A percentile compares a stretch with the other conserved stretches of the same genome.
These are phyloP conservation scores for Crithidia bombi DNA, from an alignment of 208 protist genomes.

Conservation along the genomic window DNA sequence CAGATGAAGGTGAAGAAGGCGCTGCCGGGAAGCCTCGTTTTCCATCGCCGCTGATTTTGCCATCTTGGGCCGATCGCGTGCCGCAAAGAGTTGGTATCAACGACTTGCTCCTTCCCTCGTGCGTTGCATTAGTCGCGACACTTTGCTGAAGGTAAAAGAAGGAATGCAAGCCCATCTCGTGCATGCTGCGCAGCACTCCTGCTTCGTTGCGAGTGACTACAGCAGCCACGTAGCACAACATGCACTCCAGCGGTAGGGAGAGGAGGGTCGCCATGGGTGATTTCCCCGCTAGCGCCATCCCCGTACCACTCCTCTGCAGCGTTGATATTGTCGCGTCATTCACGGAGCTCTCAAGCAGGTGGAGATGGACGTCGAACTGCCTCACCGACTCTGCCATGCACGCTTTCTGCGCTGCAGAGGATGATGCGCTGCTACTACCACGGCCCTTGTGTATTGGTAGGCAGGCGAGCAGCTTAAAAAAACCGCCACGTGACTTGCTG, in stretches of 20 bases:
- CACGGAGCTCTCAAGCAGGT: not conserved
- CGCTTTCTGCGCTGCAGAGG: not conserved
- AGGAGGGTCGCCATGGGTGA: slow-evolving; percentile 5
- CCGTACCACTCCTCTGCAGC: too few species aligned
- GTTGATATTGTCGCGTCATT: too few species aligned
- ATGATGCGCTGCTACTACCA: not conserved
- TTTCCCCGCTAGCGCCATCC: too few species aligned
- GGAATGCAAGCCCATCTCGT: slow-evolving; percentile 34
- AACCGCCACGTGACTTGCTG: not conserved
- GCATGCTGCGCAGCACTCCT: slow-evolving; percentile 23
- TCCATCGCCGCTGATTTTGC: not conserved
- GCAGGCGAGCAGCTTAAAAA: slow-evolving; percentile 29
- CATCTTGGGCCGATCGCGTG: not conserved
- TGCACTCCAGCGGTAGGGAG: slow-evolving; percentile 23
- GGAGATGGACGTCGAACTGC: slow-evolving; percentile 13
- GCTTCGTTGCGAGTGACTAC: slow-evolving; percentile 34
- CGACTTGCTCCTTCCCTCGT: not conserved
- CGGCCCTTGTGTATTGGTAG: slow-evolving; percentile 12
- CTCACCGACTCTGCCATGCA: not conserved
- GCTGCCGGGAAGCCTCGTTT: slow-evolving; percentile 4
- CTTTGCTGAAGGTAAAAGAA: slow-evolving; percentile 31
- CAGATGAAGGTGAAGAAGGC: too few species aligned
- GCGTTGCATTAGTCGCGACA: not conserved
- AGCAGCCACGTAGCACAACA: slow-evolving; percentile 32
- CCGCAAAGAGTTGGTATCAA: not conserved